These are phyloP conservation scores for Spergularia bocconei DNA, from an alignment of 148 eudicot genomes.

Conservation along the genomic window DNA sequence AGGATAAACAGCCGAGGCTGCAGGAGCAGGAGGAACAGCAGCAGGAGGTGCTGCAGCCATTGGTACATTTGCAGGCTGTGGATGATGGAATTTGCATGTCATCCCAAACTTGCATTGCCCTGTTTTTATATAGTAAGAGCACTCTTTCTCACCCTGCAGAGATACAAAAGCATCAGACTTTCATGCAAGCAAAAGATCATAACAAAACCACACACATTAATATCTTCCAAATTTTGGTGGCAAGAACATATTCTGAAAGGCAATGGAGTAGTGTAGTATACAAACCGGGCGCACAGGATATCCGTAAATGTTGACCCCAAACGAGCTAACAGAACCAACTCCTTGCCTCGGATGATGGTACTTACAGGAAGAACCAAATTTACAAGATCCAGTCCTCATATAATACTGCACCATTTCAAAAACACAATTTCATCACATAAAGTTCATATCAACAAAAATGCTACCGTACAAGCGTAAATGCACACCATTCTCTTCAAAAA, in stretches of 20 bases:
- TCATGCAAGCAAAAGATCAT: background rate
- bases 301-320: conserved; percentile 58
- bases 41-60: conserved; percentile 41
- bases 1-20: conserved; percentile 45
- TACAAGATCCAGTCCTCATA: conserved; percentile 90
- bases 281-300: conserved; percentile 85
- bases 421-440: background rate
- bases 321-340: conserved; percentile 46
- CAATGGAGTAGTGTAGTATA: background rate
- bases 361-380: conserved; percentile 92
- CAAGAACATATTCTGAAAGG: background rate
- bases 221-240: background rate
- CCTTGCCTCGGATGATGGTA: conserved; percentile 94
- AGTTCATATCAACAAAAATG: conserved; percentile 1
- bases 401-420: conserved; percentile 54
- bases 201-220: background rate
- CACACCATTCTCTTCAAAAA: background rate
- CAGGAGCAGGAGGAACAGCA: conserved; percentile 38
- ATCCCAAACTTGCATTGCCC: conserved; percentile 93
- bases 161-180: conserved; percentile 9
- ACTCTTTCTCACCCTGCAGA: conserved; percentile 91
- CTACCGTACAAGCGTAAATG: background rate
- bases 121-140: conserved; percentile 78
- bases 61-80: conserved; percentile 58
- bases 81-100: conserved; percentile 96